Evolutionary conservation across 352 stramenopile species (phyloP), one percentile per base, ranked within the genome.

Genomic region (Peronosclerospora sorghi): DNA sequence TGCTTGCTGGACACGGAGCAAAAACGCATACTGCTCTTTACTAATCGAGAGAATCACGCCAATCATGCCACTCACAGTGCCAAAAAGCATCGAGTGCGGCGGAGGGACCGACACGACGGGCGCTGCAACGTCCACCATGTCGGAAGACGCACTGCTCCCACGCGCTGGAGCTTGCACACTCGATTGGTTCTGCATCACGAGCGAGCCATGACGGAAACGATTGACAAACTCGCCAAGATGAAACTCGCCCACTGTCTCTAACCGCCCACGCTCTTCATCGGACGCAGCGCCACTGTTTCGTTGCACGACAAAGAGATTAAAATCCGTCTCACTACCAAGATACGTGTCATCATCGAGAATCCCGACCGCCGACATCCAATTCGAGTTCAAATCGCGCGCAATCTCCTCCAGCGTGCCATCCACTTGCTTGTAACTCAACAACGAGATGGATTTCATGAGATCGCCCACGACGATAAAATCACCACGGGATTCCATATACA

Each of bases 161-260:
- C n/a, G n/a, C n/a, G n/a, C n/a, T n/a, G n/a, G n/a, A n/a, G n/a
- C n/a, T n/a, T n/a, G n/a, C n/a, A n/a, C n/a, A n/a, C n/a, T n/a
- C 21, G 3, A 6, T 29, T 68, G 77, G 45, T 84, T 83, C 56
- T 96, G 85, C 92, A 98, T 97, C 8, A 97, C 91, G 0, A 98
- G 68, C 21, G 84, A 97, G 21, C 95, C 95, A 51, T 84, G 85
- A 41, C 88, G 80, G 56, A 98, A 97, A 20, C 91, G 93, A 55
- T 98, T 98, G 14, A 96, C 82, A 54, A 97, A 97, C 51, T 98
- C 93, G 9, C 93, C 95, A 3, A 98, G 29, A 56, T 98, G 90
- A 45, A 92, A 98, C 57, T 97, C 86, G 18, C 92, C 94, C 8
- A 93, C 66, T 0, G 83, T 96, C 45, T 98, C 90, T 3, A 98